Conservation (phyloP, 352 stramenopile genomes). For the Lagenidium giganteum region DNA sequence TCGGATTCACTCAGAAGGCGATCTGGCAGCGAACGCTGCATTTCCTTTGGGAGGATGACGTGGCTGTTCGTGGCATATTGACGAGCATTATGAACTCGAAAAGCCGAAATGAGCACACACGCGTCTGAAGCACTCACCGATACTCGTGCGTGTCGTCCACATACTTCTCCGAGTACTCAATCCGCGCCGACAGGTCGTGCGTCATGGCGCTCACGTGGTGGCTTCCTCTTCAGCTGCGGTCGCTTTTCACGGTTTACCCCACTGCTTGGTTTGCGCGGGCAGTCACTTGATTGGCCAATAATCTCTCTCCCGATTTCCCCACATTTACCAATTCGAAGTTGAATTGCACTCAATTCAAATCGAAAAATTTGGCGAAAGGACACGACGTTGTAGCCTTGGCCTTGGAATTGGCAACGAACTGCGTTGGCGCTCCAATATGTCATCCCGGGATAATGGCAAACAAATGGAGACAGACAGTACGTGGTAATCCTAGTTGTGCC, state of each 20-base stretch:
- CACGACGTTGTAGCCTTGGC: no score
- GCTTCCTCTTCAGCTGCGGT: no score
- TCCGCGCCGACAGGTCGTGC: conserved; percentile 85
- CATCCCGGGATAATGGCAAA: conserved; percentile 62
- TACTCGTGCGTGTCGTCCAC: conserved; percentile 93
- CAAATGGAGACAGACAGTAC: conserved; percentile 82
- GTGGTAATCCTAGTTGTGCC: conserved; percentile 1
- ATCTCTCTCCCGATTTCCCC: no score
- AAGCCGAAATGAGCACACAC: neutral
- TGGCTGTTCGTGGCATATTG: conserved; percentile 46
- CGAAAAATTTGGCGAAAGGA: conserved; percentile 10
- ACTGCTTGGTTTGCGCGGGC: conserved; percentile 1
- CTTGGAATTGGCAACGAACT: no score
- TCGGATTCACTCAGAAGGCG: conserved; percentile 95
- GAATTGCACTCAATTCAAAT: no score
- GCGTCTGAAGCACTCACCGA: conserved; percentile 37
- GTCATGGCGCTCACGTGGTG: no score
- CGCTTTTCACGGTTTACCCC: conserved; percentile 3
- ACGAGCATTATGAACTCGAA: neutral
- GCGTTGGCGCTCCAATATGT: no score
- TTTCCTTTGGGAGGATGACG: conserved; percentile 98
- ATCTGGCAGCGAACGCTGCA: conserved; percentile 95
- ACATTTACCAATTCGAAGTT: no score
- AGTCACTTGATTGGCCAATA: no score
- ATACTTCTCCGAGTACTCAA: conserved; percentile 96